Evolutionary conservation across 306 rosid species (phyloP), one percentile per base, ranked within the genome.

Genomic region (Mimosa bimucronata): DNA sequence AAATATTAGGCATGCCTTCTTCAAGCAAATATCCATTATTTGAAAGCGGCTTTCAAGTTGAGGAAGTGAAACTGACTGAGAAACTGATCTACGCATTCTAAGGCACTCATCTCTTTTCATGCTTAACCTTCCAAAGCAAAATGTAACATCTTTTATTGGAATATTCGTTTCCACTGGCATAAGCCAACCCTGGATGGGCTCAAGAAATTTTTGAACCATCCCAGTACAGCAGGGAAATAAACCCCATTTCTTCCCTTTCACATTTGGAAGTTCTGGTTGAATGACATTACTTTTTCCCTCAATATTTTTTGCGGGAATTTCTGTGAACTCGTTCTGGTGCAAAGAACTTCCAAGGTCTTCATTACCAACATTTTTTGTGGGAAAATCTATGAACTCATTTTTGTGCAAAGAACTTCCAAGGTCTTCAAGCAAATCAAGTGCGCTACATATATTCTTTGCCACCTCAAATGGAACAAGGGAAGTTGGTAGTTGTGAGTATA

Each of bases 401-500:
- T 16, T 38, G 1, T 0, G 2, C 75, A 76, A 2, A 19, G 74
- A 82, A 23, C 2, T 52, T 79, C 64, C 71, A 61, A 86, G 75
- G 29, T 67, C 77, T 4, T 30, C 74, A 6, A 86, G n/a, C 78
- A 81, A 71, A 10, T 58, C 38, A 25, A 75, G 38, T 46, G 83
- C 83, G 74, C 4, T 52, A 16, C 74, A 62, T 75, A 85, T 86
- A 14, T 38, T 60, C 66, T 46, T 46, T 50, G 42, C 83, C 5
- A 18, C 76, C 46, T 57, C 71, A 0, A 78, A 58, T 14, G 88
- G 73, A 44, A 89, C 58, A 15, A 76, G 31, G 50, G 84, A 77
- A 23, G 92, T 88, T 45, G 92, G 97, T n/a, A 89, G 12, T 62
- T 91, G 91, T 0, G 87, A 88, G 29, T 23, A 86, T 69, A 89